Conservation (phyloP, 106 monocot species). For the Dioscorea dumetorum region DNA sequence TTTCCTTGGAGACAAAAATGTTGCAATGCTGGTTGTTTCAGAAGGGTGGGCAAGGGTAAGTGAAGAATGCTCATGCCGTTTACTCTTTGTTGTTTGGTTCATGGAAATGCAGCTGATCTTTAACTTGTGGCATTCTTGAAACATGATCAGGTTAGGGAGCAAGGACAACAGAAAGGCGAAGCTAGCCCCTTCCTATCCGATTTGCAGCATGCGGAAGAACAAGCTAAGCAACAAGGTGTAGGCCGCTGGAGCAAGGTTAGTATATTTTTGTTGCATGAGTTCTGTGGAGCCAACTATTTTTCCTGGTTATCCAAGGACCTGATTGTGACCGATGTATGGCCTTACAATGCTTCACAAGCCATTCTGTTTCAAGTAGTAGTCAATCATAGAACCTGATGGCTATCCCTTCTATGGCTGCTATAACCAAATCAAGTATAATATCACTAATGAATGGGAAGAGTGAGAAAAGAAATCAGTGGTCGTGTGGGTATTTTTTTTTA, state of each 20-base stretch:
- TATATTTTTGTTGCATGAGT: not conserved
- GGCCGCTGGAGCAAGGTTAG: constrained; percentile 65
- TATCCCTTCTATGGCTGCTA: no score
- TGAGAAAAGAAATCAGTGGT: not conserved
- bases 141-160: constrained; percentile 62
- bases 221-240: constrained; percentile 61
- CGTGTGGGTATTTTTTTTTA: not conserved
- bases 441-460: not conserved
- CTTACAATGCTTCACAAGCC: no score
- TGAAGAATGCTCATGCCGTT: not conserved
- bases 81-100: not conserved
- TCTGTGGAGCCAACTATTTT: no score
- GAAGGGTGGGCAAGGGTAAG: constrained; percentile 96
- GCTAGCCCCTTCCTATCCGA: constrained; percentile 64
- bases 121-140: not conserved
- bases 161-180: constrained; percentile 71
- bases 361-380: no score
- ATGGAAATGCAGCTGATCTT: not conserved
- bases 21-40: constrained; percentile 65
- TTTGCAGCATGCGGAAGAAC: constrained; percentile 45
- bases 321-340: no score
- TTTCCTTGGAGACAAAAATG: constrained; percentile 89
- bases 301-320: no score
- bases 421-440: no score
- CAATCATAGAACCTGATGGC: no score